phyloP scores from a whole-genome alignment of 495 filamentous ascomycete genomes.

The Parmelia sp. region DNA sequence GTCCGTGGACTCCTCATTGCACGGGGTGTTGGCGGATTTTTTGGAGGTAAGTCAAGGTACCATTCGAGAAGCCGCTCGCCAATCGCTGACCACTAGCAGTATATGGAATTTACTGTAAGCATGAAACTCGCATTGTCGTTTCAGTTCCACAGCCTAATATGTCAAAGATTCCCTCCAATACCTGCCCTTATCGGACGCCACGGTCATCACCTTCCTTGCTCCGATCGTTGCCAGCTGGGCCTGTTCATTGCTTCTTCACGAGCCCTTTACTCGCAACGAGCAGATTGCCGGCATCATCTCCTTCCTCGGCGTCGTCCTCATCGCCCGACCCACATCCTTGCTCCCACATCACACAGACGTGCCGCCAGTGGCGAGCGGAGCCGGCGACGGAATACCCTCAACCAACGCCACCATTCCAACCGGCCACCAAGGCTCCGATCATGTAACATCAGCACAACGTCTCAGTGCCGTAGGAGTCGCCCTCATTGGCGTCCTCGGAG shows the following conservation, averaged over 20 bases:
- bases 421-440: conserved; percentile 28
- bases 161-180: conserved; percentile 69
- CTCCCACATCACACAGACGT: conserved; percentile 21
- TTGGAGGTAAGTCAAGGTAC: conserved; percentile 41
- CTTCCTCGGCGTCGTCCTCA: conserved; percentile 74
- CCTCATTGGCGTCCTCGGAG: conserved; percentile 74
- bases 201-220: conserved; percentile 84
- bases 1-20: conserved; percentile 60
- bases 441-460: conserved; percentile 58
- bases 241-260: conserved; percentile 68
- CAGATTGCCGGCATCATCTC: conserved; percentile 71
- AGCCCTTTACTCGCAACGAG: conserved; percentile 74
- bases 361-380: conserved; percentile 25
- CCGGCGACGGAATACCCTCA: conserved; percentile 21
- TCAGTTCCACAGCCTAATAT: not conserved
- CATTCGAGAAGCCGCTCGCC: not conserved
- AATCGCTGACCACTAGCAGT: conserved; percentile 34
- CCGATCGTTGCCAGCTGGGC: conserved; percentile 78
- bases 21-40: conserved; percentile 72
- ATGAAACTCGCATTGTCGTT: not conserved
- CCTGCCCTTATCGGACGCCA: conserved; percentile 83
- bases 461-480: conserved; percentile 66
- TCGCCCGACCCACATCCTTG: conserved; percentile 66
- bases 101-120: conserved; percentile 65
- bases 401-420: conserved; percentile 23